phyloP scores from a whole-genome alignment of 129 eudicot species.

The Arctium minus region DNA sequence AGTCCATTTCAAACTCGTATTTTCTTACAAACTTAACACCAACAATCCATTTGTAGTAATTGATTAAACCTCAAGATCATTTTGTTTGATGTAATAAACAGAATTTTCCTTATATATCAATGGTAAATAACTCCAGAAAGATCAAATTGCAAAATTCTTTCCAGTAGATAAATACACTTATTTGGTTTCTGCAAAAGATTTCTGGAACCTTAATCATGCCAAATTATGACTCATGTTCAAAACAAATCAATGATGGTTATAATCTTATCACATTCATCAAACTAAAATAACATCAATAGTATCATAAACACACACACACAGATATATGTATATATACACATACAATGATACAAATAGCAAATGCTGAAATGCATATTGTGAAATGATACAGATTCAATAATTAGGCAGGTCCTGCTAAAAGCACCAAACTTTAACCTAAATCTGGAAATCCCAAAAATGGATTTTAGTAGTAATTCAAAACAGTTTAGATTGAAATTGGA shows the following conservation, averaged over 20 bases:
- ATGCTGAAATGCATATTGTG: background rate
- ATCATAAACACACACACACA: background rate
- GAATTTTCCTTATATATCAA: background rate
- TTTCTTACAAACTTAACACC: background rate
- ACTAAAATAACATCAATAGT: background rate
- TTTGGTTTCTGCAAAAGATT: background rate
- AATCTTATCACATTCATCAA: background rate
- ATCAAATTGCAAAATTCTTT: background rate
- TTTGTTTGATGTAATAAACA: background rate
- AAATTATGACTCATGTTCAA: background rate
- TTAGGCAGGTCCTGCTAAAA: background rate
- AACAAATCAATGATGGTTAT: background rate
- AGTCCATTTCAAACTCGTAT: background rate
- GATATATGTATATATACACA: background rate
- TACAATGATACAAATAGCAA: background rate
- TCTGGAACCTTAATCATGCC: background rate
- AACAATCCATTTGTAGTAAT: background rate
- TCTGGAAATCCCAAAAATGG: background rate
- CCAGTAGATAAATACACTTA: background rate
- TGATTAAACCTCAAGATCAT: background rate
- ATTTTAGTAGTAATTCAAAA: background rate
- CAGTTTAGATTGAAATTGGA: background rate
- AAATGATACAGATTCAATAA: background rate
- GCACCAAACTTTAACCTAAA: background rate
- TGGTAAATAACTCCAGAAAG: background rate